phyloP scores from a whole-genome alignment of 345 rosid species.

The Syzygium grande region DNA sequence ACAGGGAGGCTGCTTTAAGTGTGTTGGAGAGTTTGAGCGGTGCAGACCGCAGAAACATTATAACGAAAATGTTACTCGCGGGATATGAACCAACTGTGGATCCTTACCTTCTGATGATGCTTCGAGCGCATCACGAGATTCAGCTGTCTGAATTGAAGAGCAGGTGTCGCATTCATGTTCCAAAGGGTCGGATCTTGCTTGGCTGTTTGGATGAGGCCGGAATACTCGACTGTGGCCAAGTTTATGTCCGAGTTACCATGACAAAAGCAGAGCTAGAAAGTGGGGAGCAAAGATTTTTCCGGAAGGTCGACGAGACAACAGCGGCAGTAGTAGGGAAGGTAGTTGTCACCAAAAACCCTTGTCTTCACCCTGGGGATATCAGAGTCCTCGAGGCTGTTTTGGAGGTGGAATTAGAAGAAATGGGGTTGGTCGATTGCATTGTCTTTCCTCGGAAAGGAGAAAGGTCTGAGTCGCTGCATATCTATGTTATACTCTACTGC shows the following conservation, averaged over 20 bases:
- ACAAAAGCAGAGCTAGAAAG: constrained; percentile 52
- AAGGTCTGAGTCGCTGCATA: constrained; percentile 34
- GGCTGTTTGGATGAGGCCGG: constrained; percentile 92
- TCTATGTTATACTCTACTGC: background rate
- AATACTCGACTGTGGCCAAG: constrained; percentile 72
- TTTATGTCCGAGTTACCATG: constrained; percentile 59
- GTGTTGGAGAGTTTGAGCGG: constrained; percentile 57
- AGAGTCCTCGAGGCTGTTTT: constrained; percentile 84
- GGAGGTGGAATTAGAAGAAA: constrained; percentile 49
- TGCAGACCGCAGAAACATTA: constrained; percentile 38
- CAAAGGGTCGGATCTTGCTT: constrained; percentile 68
- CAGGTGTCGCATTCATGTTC: constrained; percentile 73
- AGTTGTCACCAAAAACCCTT: constrained; percentile 88
- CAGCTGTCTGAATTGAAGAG: constrained; percentile 57
- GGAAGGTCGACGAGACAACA: constrained; percentile 54
- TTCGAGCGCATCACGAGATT: constrained; percentile 59
- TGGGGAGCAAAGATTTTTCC: constrained; percentile 44
- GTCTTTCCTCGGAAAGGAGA: constrained; percentile 80
- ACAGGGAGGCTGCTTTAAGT: constrained; percentile 54
- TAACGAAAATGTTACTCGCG: constrained; percentile 64
- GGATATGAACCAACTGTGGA: constrained; percentile 67
- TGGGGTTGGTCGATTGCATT: constrained; percentile 64
- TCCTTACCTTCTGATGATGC: constrained; percentile 89
- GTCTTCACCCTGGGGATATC: constrained; percentile 93
- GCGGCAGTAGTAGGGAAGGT: constrained; percentile 59